Conservation (phyloP, 2,329 filamentous ascomycete species). For the Xylariaceae sp. region DNA sequence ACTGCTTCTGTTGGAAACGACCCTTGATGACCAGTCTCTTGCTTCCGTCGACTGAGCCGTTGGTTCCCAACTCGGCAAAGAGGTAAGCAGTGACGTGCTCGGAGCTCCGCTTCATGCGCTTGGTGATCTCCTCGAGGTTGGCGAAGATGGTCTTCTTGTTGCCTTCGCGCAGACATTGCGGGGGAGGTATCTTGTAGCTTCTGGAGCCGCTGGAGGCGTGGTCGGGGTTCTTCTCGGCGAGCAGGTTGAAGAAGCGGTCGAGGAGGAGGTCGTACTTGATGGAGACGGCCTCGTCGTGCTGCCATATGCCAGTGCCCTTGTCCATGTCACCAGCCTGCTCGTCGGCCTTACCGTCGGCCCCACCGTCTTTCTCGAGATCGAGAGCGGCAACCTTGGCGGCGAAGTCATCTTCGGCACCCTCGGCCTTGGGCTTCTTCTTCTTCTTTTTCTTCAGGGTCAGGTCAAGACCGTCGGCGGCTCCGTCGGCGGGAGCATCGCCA, state of each 20-base stretch:
- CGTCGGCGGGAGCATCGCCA: slow-evolving; percentile 49
- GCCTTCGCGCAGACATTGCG: slow-evolving; percentile 98
- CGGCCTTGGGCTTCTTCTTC: slow-evolving; percentile 45
- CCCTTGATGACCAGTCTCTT: slow-evolving; percentile 97
- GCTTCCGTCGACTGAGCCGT: slow-evolving; percentile 89
- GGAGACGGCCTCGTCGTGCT: slow-evolving; percentile 71
- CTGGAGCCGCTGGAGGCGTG: slow-evolving; percentile 83
- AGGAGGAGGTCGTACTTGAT: slow-evolving; percentile 87
- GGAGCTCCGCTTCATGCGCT: slow-evolving; percentile 98
- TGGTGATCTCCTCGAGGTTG: slow-evolving; percentile 98
- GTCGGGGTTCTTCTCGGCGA: slow-evolving; percentile 95
- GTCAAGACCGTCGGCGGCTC: slow-evolving; percentile 56
- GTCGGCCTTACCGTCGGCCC: slow-evolving; percentile 47
- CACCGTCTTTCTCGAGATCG: slow-evolving; percentile 54
- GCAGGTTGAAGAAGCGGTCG: slow-evolving; percentile 87
- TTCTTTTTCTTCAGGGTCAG: slow-evolving; percentile 86
- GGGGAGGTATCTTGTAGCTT: slow-evolving; percentile 98
- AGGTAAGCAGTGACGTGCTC: slow-evolving; percentile 97
- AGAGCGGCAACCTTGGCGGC: slow-evolving; percentile 61
- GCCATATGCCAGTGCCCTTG: slow-evolving; percentile 86
- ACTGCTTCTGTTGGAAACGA: slow-evolving; percentile 99
- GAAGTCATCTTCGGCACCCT: slow-evolving; percentile 51
- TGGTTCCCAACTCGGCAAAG: slow-evolving; percentile 97
- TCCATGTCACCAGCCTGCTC: slow-evolving; percentile 72
- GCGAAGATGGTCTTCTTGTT: slow-evolving; percentile 99